These are phyloP conservation scores for Coemansia pectinata DNA, from an alignment of 192 early-diverging fungal genomes.

Conservation along the genomic window DNA sequence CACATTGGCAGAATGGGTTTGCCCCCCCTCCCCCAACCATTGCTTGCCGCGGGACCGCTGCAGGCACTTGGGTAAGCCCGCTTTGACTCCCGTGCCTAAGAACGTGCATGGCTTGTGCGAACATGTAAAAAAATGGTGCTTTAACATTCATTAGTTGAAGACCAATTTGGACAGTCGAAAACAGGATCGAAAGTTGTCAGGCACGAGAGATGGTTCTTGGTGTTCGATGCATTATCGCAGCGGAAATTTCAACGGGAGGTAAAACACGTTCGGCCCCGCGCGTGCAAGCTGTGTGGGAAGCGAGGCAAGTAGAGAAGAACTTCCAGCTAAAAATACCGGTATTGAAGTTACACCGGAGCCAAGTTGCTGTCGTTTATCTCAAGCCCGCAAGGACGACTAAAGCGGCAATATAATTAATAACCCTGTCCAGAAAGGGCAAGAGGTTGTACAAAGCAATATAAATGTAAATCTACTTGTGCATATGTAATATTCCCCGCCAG, in stretches of 20 bases:
- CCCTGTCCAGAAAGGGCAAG: neutral
- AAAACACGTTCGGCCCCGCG: neutral
- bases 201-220: neutral
- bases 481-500: neutral
- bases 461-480: neutral
- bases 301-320: neutral
- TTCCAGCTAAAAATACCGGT: neutral
- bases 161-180: neutral
- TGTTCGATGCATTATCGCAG: neutral
- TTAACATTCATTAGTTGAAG: neutral
- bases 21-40: neutral
- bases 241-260: neutral
- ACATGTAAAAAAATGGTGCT: neutral
- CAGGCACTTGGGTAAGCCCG: neutral
- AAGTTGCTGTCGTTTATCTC: neutral
- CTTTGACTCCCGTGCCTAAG: neutral
- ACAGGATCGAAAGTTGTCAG: neutral
- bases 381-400: neutral
- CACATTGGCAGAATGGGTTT: constrained; percentile 1
- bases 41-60: neutral
- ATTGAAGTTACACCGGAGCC: neutral
- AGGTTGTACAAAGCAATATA: neutral
- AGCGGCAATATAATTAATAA: neutral
- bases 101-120: neutral
- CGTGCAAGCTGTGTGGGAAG: neutral